These are phyloP conservation scores for Fusarium proliferatum DNA, from an alignment of 2,329 filamentous ascomycete genomes.

Conservation along the genomic window DNA sequence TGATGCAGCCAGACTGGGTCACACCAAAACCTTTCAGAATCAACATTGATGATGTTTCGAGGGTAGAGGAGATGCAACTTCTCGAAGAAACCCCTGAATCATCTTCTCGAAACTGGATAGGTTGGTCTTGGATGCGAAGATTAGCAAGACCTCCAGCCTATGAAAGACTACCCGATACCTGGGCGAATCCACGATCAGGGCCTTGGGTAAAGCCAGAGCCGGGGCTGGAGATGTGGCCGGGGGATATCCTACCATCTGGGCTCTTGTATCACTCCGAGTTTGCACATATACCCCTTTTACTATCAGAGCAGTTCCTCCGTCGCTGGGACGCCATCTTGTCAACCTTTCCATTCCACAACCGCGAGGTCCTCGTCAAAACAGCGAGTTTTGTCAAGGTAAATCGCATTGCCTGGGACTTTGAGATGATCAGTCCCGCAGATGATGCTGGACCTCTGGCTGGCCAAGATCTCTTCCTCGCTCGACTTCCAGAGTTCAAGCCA, in stretches of 20 bases:
- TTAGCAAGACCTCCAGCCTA: not conserved
- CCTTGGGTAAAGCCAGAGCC: conserved; percentile 9
- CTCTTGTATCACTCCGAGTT: conserved; percentile 10
- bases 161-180: not conserved
- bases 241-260: conserved; percentile 2
- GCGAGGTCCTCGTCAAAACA: not conserved
- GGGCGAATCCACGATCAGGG: not conserved
- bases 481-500: conserved; percentile 1
- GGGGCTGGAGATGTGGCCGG: conserved; percentile 3
- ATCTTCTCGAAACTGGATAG: not conserved
- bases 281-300: not conserved
- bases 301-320: conserved; percentile 3
- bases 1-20: not conserved
- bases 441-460: not conserved
- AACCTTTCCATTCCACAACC: not conserved
- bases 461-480: conserved; percentile 8
- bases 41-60: not conserved
- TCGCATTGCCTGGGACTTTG: not conserved
- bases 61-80: not conserved
- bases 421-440: not conserved
- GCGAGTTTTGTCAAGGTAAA: not conserved
- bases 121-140: not conserved
- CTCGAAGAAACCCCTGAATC: not conserved
- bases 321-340: conserved; percentile 3
- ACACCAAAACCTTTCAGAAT: not conserved